Evolutionary conservation across 306 rosid genomes (phyloP), one percentile per base, ranked within the genome.

Genomic region (Arachis stenosperma): DNA sequence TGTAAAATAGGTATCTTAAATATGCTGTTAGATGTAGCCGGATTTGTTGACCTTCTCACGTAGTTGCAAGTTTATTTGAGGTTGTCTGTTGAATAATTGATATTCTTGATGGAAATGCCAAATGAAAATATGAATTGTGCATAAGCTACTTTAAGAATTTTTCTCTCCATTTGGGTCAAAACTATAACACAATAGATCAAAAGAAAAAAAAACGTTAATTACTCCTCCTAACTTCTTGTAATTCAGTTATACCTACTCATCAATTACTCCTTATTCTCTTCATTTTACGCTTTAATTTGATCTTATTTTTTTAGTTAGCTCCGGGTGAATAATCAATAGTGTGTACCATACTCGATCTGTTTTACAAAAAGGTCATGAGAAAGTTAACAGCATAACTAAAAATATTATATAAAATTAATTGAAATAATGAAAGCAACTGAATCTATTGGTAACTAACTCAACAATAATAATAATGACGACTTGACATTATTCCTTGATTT

Each of bases 331-430:
- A 36, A 22, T 22, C 27, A 22, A 36, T 79, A 27, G 67, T 65
- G 69, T 44, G 81, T 46, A 58, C 2, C 56, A 47, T 30, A 54
- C 76, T 65, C 46, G 58, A 74, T 57, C 61, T 42, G 43, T 74
- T 74, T 65, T 51, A 63, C 52, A 56, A 29, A 29, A 68, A 73
- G 47, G 13, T 73, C 27, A 33, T n/a, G 47, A 9, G 65, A 14
- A 51, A 29, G 13, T 51, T 41, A 65, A 48, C 67, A 71, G 27
- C 57, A 40, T 30, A 9, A 46, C 61, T 52, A 15, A 29, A 54
- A 52, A 44, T 6, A 13, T 9, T 27, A 36, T 33, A 2, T 33
- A 33, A 33, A 33, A 33, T 33, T 33, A 33, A 33, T 33, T 33
- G 37, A 37, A 57, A 51, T 47, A 29, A 4, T 56, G 14, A 46